phyloP scores from a whole-genome alignment of 2,329 filamentous ascomycete species.

The Hortaea werneckii region DNA sequence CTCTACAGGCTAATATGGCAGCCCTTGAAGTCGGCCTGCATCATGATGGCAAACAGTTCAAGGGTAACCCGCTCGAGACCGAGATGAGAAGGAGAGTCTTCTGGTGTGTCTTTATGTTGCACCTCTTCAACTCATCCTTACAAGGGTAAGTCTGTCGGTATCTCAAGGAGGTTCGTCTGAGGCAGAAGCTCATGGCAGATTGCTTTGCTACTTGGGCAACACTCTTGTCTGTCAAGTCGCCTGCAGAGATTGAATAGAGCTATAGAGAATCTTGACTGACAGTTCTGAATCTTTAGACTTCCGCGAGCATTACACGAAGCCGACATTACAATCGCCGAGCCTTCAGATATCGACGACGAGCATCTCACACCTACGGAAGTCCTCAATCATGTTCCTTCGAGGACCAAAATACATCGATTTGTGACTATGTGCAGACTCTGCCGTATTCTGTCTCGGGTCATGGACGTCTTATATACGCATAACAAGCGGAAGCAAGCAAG shows the following conservation, averaged over 20 bases:
- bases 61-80: constrained; percentile 5
- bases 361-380: constrained; percentile 4
- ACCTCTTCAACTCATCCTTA: constrained; percentile 4
- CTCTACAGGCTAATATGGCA: neutral
- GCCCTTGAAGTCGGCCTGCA: constrained; percentile 5
- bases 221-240: no score
- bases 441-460: constrained; percentile 3
- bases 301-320: constrained; percentile 2
- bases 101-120: constrained; percentile 7
- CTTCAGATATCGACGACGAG: constrained; percentile 5
- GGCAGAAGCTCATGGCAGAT: neutral
- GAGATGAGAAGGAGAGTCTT: constrained; percentile 5
- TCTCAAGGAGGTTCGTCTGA: neutral
- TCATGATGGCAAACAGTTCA: constrained; percentile 3
- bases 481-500: constrained; percentile 5
- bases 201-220: no score
- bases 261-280: neutral
- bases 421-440: constrained; percentile 4
- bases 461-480: constrained; percentile 7
- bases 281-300: neutral
- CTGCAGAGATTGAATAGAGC: no score
- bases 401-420: constrained; percentile 7
- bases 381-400: neutral
- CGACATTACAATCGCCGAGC: constrained; percentile 3
- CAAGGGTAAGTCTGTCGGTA: neutral